Conservation (phyloP, 495 filamentous ascomycete species). For the Xylaria bambusicola region DNA sequence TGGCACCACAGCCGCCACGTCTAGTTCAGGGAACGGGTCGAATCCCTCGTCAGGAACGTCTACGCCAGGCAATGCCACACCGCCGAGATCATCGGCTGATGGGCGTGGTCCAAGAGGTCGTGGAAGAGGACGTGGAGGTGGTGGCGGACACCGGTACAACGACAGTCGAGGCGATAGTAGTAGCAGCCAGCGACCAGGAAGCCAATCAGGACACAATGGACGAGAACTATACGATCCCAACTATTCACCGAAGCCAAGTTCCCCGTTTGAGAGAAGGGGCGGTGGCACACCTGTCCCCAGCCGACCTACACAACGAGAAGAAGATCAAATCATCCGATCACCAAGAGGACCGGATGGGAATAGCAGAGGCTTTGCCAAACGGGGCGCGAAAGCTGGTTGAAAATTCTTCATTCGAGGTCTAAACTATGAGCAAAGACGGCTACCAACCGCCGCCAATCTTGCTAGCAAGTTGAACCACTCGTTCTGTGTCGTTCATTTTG, state of each 20-base stretch:
- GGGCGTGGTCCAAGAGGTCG: conserved; percentile 22
- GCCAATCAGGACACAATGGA: conserved; percentile 25
- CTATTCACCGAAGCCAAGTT: conserved; percentile 62
- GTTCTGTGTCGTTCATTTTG: conserved; percentile 67
- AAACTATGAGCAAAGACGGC: conserved; percentile 16
- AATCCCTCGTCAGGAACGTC: conserved; percentile 51
- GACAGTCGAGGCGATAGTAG: conserved; percentile 27
- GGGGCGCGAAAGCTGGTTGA: conserved; percentile 44
- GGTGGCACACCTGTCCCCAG: conserved; percentile 47
- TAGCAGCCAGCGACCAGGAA: conserved; percentile 29
- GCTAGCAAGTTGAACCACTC: conserved; percentile 84
- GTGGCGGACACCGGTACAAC: conserved; percentile 24
- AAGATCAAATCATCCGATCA: conserved; percentile 57
- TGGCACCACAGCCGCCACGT: conserved; percentile 44
- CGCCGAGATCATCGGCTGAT: conserved; percentile 51
- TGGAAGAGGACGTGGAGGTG: conserved; percentile 19
- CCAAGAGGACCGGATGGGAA: conserved; percentile 76
- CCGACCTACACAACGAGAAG: conserved; percentile 49
- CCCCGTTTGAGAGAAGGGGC: conserved; percentile 43
- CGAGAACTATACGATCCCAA: conserved; percentile 72
- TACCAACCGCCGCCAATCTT: conserved; percentile 96
- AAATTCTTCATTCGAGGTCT: conserved; percentile 20
- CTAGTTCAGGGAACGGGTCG: conserved; percentile 53
- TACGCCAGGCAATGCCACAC: conserved; percentile 59
- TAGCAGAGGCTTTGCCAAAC: conserved; percentile 59